A percentile compares a stretch with the other conserved stretches of the same genome.
phyloP scores from a whole-genome alignment of 2,329 filamentous ascomycete species.

The Colletotrichum higginsianum region DNA sequence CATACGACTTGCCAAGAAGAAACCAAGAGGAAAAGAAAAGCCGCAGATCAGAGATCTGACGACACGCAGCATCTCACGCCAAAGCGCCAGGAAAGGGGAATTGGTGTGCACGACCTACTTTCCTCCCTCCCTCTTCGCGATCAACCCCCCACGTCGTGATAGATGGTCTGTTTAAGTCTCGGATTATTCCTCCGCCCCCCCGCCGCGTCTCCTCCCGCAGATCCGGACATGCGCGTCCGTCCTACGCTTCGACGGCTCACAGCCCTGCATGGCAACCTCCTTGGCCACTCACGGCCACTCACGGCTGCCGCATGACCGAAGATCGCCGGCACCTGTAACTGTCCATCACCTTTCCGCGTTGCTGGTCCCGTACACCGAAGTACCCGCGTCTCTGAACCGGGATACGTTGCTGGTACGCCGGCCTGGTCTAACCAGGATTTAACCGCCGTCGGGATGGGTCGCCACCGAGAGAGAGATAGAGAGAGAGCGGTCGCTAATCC shows the following conservation, averaged over 20 bases:
- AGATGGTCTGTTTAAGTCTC: neutral
- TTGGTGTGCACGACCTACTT: neutral
- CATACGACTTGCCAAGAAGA: neutral
- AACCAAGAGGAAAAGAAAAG: neutral
- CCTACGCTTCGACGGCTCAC: too few relatives aligned
- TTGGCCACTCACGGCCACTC: neutral
- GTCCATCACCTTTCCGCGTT: neutral
- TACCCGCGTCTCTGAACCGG: neutral
- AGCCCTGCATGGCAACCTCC: neutral
- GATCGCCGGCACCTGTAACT: slow-evolving; percentile 2
- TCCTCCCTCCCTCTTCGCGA: neutral
- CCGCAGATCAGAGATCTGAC: slow-evolving; percentile 2
- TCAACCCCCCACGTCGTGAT: neutral
- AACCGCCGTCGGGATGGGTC: neutral
- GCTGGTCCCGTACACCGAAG: neutral
- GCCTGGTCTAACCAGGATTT: neutral
- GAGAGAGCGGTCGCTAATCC: neutral
- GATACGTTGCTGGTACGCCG: neutral
- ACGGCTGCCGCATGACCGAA: neutral
- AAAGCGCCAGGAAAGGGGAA: slow-evolving; percentile 7
- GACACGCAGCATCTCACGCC: slow-evolving; percentile 1
- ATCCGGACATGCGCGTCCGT: neutral
- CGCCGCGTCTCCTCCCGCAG: neutral
- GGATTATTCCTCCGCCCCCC: neutral
- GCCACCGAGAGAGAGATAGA: neutral